Conservation (phyloP, 371 early-diverging fungal species). For the Mucor racemosus region DNA sequence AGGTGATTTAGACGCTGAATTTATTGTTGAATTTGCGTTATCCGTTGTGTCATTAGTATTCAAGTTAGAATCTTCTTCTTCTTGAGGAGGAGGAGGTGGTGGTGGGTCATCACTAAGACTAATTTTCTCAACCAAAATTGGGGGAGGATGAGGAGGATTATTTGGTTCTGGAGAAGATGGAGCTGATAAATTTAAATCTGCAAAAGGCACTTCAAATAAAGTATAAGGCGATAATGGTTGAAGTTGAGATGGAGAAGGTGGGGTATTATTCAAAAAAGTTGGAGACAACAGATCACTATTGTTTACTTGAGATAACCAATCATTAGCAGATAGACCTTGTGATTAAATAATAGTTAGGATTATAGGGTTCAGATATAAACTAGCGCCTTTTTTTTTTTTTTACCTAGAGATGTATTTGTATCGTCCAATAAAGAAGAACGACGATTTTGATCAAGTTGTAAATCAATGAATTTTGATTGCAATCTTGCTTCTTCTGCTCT, state of each 20-base stretch:
- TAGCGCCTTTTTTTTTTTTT: not conserved
- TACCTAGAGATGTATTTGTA: conserved; percentile 16
- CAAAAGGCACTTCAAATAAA: conserved; percentile 48
- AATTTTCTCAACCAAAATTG: conserved; percentile 13
- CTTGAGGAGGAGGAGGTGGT: conserved; percentile 5
- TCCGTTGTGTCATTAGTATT: not conserved
- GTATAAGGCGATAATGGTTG: conserved; percentile 42
- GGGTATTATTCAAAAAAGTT: conserved; percentile 28
- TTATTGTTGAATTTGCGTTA: not conserved
- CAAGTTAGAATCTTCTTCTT: not conserved
- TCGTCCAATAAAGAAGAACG: conserved; percentile 38
- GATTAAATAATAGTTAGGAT: conserved; percentile 8
- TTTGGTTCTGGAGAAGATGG: conserved; percentile 42
- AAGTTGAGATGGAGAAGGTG: conserved; percentile 43
- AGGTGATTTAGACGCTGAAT: not conserved
- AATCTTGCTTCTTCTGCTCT: conserved; percentile 49
- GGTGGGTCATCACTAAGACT: conserved; percentile 7
- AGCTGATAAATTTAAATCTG: conserved; percentile 42
- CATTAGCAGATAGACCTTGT: conserved; percentile 29
- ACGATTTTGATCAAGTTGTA: conserved; percentile 38
- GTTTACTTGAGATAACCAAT: conserved; percentile 28
- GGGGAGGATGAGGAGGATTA: conserved; percentile 4
- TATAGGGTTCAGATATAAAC: not conserved
- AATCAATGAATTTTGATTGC: conserved; percentile 49
- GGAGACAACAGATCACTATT: conserved; percentile 24